Base-by-base conservation (phyloP, 2,329 filamentous ascomycete genomes). In the Xylaria sp. region DNA sequence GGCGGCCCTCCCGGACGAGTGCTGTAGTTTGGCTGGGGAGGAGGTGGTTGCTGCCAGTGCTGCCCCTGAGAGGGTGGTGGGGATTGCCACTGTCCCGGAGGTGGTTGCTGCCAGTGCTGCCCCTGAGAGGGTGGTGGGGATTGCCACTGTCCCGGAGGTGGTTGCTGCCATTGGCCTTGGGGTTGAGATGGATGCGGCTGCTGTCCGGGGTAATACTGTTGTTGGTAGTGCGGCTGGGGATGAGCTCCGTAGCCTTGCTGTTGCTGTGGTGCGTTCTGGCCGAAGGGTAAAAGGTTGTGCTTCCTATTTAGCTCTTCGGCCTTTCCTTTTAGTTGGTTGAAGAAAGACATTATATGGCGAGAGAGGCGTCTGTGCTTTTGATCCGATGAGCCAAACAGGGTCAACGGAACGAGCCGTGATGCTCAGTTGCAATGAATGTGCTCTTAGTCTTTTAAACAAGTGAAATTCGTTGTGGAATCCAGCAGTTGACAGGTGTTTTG, bases 241-340 rank as follows among this genome's bases (percentile, higher is more conserved):
- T 54, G 31, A 31, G 62, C 40, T n/a, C 51, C 44, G 44, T 66
- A 60, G 25, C 59, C 54, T 25, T 69, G 65, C n/a, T 68, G 67
- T 4, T 64, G 57, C n/a, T 68, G 67, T 4, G 64, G 57, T 37
- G 52, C 67, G 48, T 64, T 64, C 43, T 69, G 69, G 25, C 68
- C 64, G 21, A 67, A 41, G 10, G 68, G 69, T 17, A 71, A 40
- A 38, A 71, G 17, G 25, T 71, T 64, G 7, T 73, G 68, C 49
- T 74, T 73, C 35, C 62, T 69, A 47, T 75, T 72, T 40, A 79
- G 55, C 54, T 69, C 69, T 8, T 79, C 75, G 29, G 77, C 72
- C 47, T 80, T 76, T 40, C 72, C 70, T 66, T 78, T 80, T 29
- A 79, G 57, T 15, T 72, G 69, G 55, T 78, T 76, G 5, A 80